Evolutionary conservation across 805 yeast species (phyloP).

Genomic region (Wickerhamomyces pijperi): DNA sequence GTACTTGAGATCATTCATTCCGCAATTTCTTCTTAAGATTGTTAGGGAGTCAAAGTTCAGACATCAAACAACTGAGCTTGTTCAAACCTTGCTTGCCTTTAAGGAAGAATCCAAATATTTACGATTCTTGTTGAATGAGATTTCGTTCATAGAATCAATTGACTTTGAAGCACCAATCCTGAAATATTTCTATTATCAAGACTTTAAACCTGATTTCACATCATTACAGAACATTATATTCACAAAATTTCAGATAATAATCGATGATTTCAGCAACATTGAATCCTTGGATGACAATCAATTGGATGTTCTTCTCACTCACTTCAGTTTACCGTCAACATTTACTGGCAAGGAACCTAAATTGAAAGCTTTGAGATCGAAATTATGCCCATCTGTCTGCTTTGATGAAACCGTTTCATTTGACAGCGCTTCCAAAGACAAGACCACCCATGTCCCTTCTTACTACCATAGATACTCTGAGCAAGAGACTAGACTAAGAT

Average conservation of each 20-base stretch:
- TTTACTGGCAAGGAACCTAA: background rate
- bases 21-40: constrained; percentile 8
- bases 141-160: background rate
- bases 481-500: constrained; percentile 7
- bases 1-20: background rate
- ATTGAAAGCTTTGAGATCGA: background rate
- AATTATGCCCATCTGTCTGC: too few species aligned
- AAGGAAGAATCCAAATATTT: background rate
- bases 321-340: background rate
- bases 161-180: constrained; percentile 6
- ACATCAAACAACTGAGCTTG: background rate
- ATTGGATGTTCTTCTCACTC: background rate
- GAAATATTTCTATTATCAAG: constrained; percentile 17
- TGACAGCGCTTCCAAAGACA: background rate
- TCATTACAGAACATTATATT: constrained; percentile 17
- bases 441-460: background rate
- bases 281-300: background rate
- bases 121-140: background rate
- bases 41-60: background rate
- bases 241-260: constrained; percentile 2
- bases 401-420: background rate
- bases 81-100: background rate
- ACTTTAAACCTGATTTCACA: constrained; percentile 5
- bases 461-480: constrained; percentile 2
- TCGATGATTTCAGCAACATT: background rate